These are phyloP conservation scores for Malassezia globosa DNA, from an alignment of 1,284 basidiomycete species.

Conservation along the genomic window DNA sequence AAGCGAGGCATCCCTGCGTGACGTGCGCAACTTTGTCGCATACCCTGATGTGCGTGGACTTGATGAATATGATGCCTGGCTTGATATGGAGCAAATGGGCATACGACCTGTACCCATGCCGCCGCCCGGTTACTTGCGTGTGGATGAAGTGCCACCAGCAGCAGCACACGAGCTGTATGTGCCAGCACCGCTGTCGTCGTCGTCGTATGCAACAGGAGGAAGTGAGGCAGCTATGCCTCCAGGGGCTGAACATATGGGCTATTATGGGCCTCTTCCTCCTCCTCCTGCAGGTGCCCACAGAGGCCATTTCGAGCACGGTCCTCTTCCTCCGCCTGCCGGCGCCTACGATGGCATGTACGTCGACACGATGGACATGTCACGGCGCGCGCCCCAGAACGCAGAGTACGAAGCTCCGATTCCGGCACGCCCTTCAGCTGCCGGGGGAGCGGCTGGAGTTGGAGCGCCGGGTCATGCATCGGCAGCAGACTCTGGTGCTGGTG, in stretches of 20 bases:
- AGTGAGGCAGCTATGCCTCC: too few species aligned
- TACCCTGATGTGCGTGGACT: constrained; percentile 41
- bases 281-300: too few species aligned
- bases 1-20: neutral
- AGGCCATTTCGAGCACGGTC: neutral
- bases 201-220: neutral
- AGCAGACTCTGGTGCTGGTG: too few species aligned
- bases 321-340: neutral
- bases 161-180: constrained; percentile 9
- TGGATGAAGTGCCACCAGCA: constrained; percentile 5
- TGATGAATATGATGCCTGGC: constrained; percentile 35
- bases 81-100: constrained; percentile 44
- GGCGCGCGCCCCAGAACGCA: neutral
- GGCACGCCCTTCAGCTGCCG: neutral
- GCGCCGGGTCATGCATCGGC: neutral
- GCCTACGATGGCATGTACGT: constrained; percentile 8
- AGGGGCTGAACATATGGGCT: neutral
- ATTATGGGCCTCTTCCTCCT: constrained; percentile 6
- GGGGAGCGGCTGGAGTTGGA: too few species aligned
- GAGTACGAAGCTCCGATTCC: neutral
- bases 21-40: constrained; percentile 25
- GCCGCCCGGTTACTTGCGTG: constrained; percentile 5
- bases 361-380: constrained; percentile 2
- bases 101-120: constrained; percentile 17
- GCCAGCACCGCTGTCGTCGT: neutral